Evolutionary conservation across 805 yeast species (phyloP).

Genomic region (Ogataea neopini): DNA sequence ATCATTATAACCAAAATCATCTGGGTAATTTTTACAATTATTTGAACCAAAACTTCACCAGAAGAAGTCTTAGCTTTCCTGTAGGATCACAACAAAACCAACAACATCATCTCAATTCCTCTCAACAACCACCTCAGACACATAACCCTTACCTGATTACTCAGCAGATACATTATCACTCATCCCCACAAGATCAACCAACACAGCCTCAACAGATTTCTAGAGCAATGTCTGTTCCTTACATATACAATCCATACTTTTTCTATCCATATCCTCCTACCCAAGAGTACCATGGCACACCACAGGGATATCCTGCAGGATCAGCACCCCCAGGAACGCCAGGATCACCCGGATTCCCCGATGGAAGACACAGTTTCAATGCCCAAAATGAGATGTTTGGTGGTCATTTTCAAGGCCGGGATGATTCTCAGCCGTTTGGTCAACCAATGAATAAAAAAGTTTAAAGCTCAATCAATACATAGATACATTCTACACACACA

Average conservation of each 20-base stretch:
- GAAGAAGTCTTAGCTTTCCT: conserved; percentile 19
- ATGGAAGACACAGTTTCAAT: conserved; percentile 1
- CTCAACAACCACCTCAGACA: neutral
- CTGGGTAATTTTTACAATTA: conserved; percentile 30
- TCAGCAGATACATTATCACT: conserved; percentile 9
- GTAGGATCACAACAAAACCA: conserved; percentile 10
- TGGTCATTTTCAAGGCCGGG: neutral
- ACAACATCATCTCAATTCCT: neutral
- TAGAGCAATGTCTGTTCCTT: conserved; percentile 17
- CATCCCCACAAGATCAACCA: conserved; percentile 11
- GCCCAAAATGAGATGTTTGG: neutral
- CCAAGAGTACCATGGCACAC: neutral
- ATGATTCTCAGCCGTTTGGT: neutral
- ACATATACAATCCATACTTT: conserved; percentile 23
- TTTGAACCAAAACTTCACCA: conserved; percentile 22
- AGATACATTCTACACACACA: neutral
- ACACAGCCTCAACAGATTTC: conserved; percentile 11
- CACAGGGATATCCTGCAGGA: neutral
- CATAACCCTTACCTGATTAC: conserved; percentile 1
- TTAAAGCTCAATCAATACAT: no score
- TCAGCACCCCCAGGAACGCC: neutral
- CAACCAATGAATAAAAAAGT: no score
- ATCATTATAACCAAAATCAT: conserved; percentile 39
- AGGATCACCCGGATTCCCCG: neutral
- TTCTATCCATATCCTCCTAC: conserved; percentile 25